These are phyloP conservation scores for Candida multigemmis DNA, from an alignment of 805 yeast genomes.

Conservation along the genomic window DNA sequence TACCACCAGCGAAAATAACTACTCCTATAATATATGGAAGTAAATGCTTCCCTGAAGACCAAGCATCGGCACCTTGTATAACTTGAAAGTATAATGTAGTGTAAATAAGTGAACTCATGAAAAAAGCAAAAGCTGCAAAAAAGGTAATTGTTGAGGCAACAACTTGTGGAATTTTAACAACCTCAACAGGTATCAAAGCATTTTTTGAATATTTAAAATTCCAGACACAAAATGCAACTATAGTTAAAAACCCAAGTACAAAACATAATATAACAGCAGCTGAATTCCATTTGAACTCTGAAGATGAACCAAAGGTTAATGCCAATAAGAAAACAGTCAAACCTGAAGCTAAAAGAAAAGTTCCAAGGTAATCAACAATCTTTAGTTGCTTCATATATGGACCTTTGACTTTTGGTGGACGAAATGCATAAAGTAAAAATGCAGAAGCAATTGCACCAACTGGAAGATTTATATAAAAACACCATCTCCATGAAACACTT, in stretches of 20 bases:
- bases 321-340: conserved; percentile 37
- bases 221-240: conserved; percentile 27
- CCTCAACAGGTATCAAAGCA: conserved; percentile 37
- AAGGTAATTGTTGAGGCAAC: conserved; percentile 26
- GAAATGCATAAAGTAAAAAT: conserved; percentile 27
- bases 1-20: conserved; percentile 21
- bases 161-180: conserved; percentile 31
- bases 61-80: conserved; percentile 28
- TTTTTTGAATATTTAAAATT: conserved; percentile 29
- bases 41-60: conserved; percentile 36
- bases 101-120: conserved; percentile 21
- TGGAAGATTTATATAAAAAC: conserved; percentile 62
- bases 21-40: conserved; percentile 35
- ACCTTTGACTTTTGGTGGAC: conserved; percentile 38
- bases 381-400: conserved; percentile 23
- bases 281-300: conserved; percentile 40
- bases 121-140: conserved; percentile 22
- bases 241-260: conserved; percentile 31
- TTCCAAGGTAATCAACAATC: conserved; percentile 41
- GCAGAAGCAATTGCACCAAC: conserved; percentile 44
- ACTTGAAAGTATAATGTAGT: conserved; percentile 40
- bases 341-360: conserved; percentile 29
- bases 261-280: conserved; percentile 42
- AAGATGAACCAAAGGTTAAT: conserved; percentile 41
- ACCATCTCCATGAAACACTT: conserved; percentile 63